Evolutionary conservation across 2,329 filamentous ascomycete genomes (phyloP).

Genomic region (Tolypocladium cylindrosporum): DNA sequence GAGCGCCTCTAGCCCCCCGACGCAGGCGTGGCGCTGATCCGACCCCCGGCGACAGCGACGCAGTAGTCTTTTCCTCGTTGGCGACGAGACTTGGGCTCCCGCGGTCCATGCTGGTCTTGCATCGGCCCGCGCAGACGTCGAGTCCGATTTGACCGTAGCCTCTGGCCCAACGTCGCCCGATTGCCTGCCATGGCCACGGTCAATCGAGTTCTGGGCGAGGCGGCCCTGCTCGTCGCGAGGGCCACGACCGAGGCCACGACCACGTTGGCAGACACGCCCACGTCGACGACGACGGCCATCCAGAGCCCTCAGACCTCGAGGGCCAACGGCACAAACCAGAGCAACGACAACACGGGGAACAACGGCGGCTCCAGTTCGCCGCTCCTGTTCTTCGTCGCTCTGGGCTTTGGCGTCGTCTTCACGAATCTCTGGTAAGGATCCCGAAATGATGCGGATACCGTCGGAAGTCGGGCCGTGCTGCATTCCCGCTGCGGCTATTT

Average conservation of each 20-base stretch:
- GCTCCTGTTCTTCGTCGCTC: constrained; percentile 74
- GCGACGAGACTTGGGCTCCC: background rate
- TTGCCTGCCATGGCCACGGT: constrained; percentile 23
- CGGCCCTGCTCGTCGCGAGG: constrained; percentile 25
- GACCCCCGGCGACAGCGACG: background rate
- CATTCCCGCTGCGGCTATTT: background rate
- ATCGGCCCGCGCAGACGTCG: constrained; percentile 3
- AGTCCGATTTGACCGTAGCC: background rate
- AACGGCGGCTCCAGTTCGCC: constrained; percentile 29
- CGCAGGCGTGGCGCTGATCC: background rate
- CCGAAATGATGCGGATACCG: background rate
- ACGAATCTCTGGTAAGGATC: constrained; percentile 86
- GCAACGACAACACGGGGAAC: constrained; percentile 11
- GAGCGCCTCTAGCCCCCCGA: background rate
- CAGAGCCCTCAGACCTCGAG: constrained; percentile 6
- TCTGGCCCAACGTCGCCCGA: background rate
- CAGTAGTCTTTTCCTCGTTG: background rate
- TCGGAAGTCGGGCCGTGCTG: background rate
- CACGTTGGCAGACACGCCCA: constrained; percentile 3
- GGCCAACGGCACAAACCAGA: constrained; percentile 6
- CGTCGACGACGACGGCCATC: constrained; percentile 7
- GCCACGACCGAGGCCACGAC: constrained; percentile 10
- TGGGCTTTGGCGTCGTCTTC: constrained; percentile 96
- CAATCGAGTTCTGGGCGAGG: constrained; percentile 25
- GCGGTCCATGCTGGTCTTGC: background rate